Percentiles rank a stretch among this genome's conserved stretches.
Evolutionary conservation across 148 eudicot genomes (phyloP).

Genomic region (Drosera capensis): DNA sequence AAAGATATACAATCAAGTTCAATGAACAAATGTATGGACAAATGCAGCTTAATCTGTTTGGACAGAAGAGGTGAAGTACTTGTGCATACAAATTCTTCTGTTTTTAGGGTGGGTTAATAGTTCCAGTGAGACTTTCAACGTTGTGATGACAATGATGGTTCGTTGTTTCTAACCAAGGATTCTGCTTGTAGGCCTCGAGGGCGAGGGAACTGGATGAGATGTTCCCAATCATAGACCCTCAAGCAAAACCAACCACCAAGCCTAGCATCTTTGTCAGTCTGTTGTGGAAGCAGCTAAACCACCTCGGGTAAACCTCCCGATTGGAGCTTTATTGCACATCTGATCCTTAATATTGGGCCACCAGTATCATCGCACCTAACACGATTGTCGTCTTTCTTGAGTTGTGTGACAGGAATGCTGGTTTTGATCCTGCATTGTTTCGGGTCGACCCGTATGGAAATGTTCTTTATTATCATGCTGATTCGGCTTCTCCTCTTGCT

Average conservation of each 20-base stretch:
- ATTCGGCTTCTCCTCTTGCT: slow-evolving; percentile 84
- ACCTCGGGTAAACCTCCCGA: slow-evolving; percentile 51
- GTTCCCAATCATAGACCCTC: slow-evolving; percentile 59
- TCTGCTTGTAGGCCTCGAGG: slow-evolving; percentile 44
- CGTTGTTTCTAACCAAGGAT: no score
- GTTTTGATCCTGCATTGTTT: slow-evolving; percentile 83
- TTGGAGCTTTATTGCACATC: no score
- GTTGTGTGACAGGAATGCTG: slow-evolving; percentile 56
- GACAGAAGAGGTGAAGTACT: no score
- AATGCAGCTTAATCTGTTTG: no score
- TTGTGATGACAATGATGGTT: no score
- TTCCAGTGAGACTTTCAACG: no score
- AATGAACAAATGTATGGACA: no score
- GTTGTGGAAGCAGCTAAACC: slow-evolving; percentile 96
- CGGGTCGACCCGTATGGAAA: slow-evolving; percentile 94
- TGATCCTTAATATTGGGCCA: background rate
- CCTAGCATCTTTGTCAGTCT: slow-evolving; percentile 56
- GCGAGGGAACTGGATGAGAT: slow-evolving; percentile 61
- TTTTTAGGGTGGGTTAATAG: no score
- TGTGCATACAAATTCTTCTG: no score
- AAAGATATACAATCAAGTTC: no score
- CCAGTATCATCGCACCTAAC: no score
- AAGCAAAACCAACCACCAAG: slow-evolving; percentile 64
- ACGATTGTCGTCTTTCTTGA: background rate
- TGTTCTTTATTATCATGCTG: slow-evolving; percentile 86